Conservation (phyloP, 805 yeast species). For the Candida jianshihensis region DNA sequence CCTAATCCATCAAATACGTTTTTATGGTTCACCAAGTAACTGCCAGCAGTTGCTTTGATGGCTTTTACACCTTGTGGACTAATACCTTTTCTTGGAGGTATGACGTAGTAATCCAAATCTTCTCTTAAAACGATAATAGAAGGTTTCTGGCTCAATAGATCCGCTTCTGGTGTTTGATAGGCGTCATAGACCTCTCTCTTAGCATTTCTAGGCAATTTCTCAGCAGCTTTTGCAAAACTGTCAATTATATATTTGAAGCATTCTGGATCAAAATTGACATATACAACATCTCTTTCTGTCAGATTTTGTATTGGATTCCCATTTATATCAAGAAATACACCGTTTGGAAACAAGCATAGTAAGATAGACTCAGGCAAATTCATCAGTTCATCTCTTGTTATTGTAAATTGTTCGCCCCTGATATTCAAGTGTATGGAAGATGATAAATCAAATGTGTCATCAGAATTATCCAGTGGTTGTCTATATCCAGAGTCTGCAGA, state of each 20-base stretch:
- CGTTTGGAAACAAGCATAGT: conserved; percentile 83
- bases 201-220: conserved; percentile 39
- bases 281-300: conserved; percentile 74
- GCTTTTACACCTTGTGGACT: conserved; percentile 52
- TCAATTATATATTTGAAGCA: conserved; percentile 81
- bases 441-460: conserved; percentile 35
- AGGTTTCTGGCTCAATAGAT: conserved; percentile 72
- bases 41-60: conserved; percentile 70
- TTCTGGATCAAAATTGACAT: conserved; percentile 77
- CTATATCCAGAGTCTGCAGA: conserved; percentile 30
- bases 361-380: conserved; percentile 85
- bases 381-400: conserved; percentile 85
- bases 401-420: conserved; percentile 65
- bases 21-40: conserved; percentile 46
- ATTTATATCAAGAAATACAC: conserved; percentile 71
- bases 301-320: conserved; percentile 76
- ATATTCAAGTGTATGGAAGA: conserved; percentile 72
- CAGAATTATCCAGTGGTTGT: conserved; percentile 8
- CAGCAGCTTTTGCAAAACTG: conserved; percentile 63
- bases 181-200: conserved; percentile 32
- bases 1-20: conserved; percentile 80
- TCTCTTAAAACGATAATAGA: conserved; percentile 88
- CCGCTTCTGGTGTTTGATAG: conserved; percentile 43
- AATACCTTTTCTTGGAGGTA: conserved; percentile 63
- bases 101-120: conserved; percentile 88